Base-by-base conservation (phyloP, 83 land plant genomes). In the Isoetes engelmannii region DNA sequence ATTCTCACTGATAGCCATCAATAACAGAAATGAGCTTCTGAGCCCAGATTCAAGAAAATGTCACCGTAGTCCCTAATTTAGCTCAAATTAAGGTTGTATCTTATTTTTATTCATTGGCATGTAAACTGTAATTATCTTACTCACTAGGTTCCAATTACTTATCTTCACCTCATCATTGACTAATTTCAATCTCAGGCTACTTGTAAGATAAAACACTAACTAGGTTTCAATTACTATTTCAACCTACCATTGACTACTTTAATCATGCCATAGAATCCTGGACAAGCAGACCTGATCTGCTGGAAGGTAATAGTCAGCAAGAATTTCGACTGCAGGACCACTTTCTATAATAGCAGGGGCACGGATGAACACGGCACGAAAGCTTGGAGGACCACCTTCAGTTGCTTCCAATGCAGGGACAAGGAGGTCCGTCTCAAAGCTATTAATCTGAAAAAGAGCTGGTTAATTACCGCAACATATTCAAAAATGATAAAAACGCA, bases 291-390 rank as follows among this genome's bases (percentile, higher is more conserved):
- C 62, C 62, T 59, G 48, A 10, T 54, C 64, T 15, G 84, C 47
- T 12, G 79, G 77, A 57, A 86, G 75, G 46, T 77, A 69, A 71
- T 72, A 80, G 21, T 87, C 82, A 56, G 96, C 98, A 41, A 93
- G 75, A 49, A 89, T 86, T 75, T 93, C 88, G 58, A 93, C 96
- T 70, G 83, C 77, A 44, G 88, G 82, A 5, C 98, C 96, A 18
- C 72, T 83, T 68, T 90, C 88, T 48, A 90, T 59, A 50, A 93
- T 83, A 41, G 88, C 98, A 62, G 98, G 98, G 49, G 98, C 96
- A 12, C 98, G 96, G 53, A 93, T 93, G 76, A 93, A 93, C 10
- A 93, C 88, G 5, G 88, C 97, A 68, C 98, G 90, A 53, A 78
- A 93, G 44, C 57, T 86, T 70, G 73, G 63, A 47, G 96, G 82